A percentile compares a stretch with the other conserved stretches of the same genome.
These are phyloP conservation scores for Dalbergia cochinchinensis DNA, from an alignment of 306 rosid species.

Conservation along the genomic window DNA sequence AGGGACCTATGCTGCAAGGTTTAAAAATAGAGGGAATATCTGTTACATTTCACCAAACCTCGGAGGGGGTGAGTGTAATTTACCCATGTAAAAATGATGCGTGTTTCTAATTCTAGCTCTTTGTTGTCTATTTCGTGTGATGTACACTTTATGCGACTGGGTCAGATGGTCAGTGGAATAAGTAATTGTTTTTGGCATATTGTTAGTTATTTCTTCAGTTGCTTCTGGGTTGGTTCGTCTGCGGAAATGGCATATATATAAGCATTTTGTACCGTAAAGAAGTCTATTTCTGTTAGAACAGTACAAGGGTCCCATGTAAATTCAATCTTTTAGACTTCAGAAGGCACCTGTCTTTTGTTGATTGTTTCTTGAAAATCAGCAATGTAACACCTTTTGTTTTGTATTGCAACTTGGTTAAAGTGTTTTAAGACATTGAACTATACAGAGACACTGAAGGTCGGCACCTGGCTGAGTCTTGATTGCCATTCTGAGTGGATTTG, in stretches of 20 bases:
- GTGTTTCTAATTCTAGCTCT: neutral
- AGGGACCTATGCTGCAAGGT: too few species aligned
- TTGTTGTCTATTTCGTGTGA: neutral
- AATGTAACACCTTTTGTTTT: neutral
- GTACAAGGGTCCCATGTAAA: neutral
- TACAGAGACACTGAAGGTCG: too few species aligned
- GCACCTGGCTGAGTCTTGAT: too few species aligned
- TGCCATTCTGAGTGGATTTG: too few species aligned
- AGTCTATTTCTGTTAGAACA: neutral
- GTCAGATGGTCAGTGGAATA: neutral
- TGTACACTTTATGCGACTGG: neutral
- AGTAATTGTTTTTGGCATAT: neutral
- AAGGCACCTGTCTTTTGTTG: neutral
- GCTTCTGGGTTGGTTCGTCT: too few species aligned
- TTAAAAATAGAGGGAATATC: too few species aligned
- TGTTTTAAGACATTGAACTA: too few species aligned
- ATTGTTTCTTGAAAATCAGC: neutral
- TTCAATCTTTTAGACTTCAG: neutral
- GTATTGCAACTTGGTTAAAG: neutral
- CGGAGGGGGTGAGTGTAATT: too few species aligned
- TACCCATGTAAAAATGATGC: neutral
- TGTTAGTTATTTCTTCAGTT: neutral
- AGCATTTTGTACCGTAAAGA: neutral
- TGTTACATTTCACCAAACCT: too few species aligned
- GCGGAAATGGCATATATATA: too few species aligned